Evolutionary conservation across 768 basidiomycete species (phyloP), one percentile per base, ranked within the genome.

Genomic region (Mycena capillaripes): DNA sequence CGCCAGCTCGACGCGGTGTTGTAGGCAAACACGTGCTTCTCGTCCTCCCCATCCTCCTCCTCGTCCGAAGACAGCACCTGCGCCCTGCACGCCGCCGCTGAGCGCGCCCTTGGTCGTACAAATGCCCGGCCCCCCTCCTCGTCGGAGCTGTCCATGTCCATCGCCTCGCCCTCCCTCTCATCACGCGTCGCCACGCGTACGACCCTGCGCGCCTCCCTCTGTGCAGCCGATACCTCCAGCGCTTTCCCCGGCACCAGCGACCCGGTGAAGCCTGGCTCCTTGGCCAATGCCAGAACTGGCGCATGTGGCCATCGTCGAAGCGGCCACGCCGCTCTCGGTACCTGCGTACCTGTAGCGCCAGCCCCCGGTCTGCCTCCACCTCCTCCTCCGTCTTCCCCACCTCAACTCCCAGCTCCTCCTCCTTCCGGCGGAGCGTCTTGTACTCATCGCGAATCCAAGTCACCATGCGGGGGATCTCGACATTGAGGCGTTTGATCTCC

Each of bases 401-500:
- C 6, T 19, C n/a, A 9, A 16, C 16, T 8, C 36, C 12, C 42
- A 69, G 32, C 34, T 23, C 30, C 46, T 50, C 16, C 17, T 64
- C 61, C 55, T 50, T 57, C 25, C 30, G 16, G n/a, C 30, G 52
- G 4, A 70, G 68, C 2, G 29, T 8, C 32, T 11, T 14, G 23
- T 52, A 14, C 34, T 79, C 73, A 32, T 78, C 78, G 10, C 36
- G 21, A 9, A 79, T 70, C 34, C 62, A 78, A 0, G 72, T 78
- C 2, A 63, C 36, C 0, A 81, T 27, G 2, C 73, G 60, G 0
- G 29, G 65, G 16, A 81, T 73, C 64, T 81, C 78, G 17, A 80
- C 59, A 48, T 80, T 76, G 14, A 78, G 67, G 1, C 73, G 66
- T 0, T 46, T 25, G 12, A 81, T 75, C 46, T 80, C 81, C 62